Percentiles rank a stretch among this genome's conserved stretches.
These are phyloP conservation scores for Fusarium floridanum DNA, from an alignment of 2,329 filamentous ascomycete genomes.

Conservation along the genomic window DNA sequence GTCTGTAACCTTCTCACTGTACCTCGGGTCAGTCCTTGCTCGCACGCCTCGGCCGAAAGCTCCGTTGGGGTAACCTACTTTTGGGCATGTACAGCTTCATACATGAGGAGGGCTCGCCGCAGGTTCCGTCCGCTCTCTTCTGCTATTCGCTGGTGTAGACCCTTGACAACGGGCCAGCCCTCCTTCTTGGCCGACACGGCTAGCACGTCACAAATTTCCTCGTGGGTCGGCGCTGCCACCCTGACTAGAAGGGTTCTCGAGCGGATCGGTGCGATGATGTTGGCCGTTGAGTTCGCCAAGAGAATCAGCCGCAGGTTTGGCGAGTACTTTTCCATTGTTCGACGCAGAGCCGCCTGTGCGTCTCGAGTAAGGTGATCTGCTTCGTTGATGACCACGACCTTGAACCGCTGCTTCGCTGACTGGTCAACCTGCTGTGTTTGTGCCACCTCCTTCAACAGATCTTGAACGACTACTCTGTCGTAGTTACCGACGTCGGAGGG, in stretches of 20 bases:
- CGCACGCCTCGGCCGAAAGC: not conserved
- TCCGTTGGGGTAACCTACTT: slow-evolving; percentile 74
- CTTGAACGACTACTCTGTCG: slow-evolving; percentile 95
- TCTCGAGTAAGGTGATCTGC: slow-evolving; percentile 94
- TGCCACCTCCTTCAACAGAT: slow-evolving; percentile 95
- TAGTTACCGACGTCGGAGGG: slow-evolving; percentile 97
- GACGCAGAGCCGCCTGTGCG: slow-evolving; percentile 91
- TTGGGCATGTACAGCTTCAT: slow-evolving; percentile 95
- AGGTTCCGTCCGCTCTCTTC: slow-evolving; percentile 92
- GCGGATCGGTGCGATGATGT: slow-evolving; percentile 98
- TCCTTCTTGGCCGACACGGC: slow-evolving; percentile 80
- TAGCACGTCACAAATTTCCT: slow-evolving; percentile 85
- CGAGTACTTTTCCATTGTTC: slow-evolving; percentile 99
- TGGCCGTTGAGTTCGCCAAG: slow-evolving; percentile 94
- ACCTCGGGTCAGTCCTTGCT: slow-evolving; percentile 46
- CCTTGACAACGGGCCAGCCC: slow-evolving; percentile 81
- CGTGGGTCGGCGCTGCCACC: slow-evolving; percentile 88
- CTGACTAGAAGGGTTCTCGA: slow-evolving; percentile 91
- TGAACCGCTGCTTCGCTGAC: slow-evolving; percentile 90
- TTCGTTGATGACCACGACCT: slow-evolving; percentile 99
- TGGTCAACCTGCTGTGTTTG: slow-evolving; percentile 99
- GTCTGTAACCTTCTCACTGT: slow-evolving; percentile 89
- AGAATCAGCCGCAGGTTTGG: slow-evolving; percentile 93
- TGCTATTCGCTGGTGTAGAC: slow-evolving; percentile 86
- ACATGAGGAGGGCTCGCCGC: slow-evolving; percentile 92